Base-by-base conservation (phyloP, 331 rosid species). In the Arachis monticola region DNA sequence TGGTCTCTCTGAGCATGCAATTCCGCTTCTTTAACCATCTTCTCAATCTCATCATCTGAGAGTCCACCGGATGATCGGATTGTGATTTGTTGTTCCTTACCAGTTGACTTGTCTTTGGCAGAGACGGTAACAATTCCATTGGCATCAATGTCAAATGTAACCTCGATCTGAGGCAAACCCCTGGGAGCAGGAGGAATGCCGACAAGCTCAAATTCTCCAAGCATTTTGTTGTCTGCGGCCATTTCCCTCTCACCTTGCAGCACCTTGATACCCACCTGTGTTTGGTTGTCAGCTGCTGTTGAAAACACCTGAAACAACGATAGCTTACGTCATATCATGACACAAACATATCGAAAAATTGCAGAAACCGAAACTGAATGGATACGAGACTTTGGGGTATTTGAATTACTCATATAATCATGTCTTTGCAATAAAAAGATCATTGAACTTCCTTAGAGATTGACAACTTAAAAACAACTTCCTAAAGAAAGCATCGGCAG, bases 11-110 rank as follows among this genome's bases (percentile, higher is more conserved):
- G 96, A 32, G 97, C 91, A 51, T 92, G 97, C 83, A 90, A 70
- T 84, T 92, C 97, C 0, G 96, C 97, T 81, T 92, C 97, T 69
- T 10, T 85, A 13, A 92, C 97, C 96, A 92, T 92, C 69, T 84
- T 87, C 35, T 88, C 88, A 35, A 92, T 90, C 72, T 92, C 97
- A 48, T 92, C 96, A 0, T 90, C 91, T 0, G 94, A 80, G 10
- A 90, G 93, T 3, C 97, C 96, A 13, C 96, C 93, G 7, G 96
- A 88, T 8, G 97, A 92, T n/a, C 94, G 92, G 67, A 92, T 92
- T 55, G 97, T 92, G 60, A 92, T 87, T 72, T 92, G 93, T 63
- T 92, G 97, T 47, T 92, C 97, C 77, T 92, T 92, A 2, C 87
- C 85, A 6, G 97, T 92, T 66, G 96, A 76, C 86, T 92, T 92